Evolutionary conservation across 192 early-diverging fungal species (phyloP).

Genomic region (Coemansia sp.): DNA sequence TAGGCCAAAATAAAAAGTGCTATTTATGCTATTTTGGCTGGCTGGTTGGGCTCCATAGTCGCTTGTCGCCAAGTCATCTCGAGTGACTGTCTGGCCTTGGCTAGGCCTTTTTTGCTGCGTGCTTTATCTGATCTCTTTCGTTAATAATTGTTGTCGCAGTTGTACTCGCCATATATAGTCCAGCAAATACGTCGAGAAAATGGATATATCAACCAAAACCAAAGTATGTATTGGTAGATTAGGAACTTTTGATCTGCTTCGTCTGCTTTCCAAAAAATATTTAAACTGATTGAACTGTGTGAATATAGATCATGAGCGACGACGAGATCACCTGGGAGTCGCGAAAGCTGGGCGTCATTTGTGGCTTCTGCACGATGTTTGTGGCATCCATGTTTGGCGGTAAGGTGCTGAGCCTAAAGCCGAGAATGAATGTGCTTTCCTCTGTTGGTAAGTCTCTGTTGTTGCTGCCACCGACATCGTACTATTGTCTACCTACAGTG

Average conservation of each 20-base stretch:
- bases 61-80: not conserved
- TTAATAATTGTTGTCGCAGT: not conserved
- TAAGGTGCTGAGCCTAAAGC: constrained; percentile 36
- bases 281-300: not conserved
- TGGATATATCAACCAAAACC: not conserved
- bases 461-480: not conserved
- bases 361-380: constrained; percentile 41
- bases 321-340: constrained; percentile 50
- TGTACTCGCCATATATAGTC: not conserved
- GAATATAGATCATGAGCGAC: constrained; percentile 47
- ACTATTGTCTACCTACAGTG: not conserved
- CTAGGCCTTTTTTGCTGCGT: constrained; percentile 6
- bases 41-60: not conserved
- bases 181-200: not conserved
- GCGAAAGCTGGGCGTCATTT: constrained; percentile 49
- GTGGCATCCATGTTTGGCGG: constrained; percentile 47
- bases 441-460: constrained; percentile 31
- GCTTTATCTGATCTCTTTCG: not conserved
- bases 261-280: not conserved
- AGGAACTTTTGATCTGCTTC: not conserved
- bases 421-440: constrained; percentile 34
- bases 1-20: not conserved
- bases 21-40: not conserved
- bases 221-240: constrained; percentile 11
- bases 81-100: not conserved